Base-by-base conservation (phyloP, 805 yeast species). In the Pachysolen tannophilus region DNA sequence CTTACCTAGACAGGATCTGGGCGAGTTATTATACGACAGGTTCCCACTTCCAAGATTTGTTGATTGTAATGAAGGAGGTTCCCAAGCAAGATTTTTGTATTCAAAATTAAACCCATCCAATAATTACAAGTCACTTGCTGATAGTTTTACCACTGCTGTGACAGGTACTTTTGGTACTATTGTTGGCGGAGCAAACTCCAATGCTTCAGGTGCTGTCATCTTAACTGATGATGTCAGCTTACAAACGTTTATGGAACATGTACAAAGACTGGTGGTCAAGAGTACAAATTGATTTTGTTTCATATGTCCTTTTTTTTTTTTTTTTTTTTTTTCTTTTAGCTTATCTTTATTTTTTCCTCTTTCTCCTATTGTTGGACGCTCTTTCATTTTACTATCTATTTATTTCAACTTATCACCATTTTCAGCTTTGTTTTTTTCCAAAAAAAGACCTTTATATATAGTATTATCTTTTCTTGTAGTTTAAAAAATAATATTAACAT, bases 1-100 rank as follows among this genome's bases (percentile, higher is more conserved):
- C 40, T 88, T 80, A 44, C 96, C 98, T 30, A 79, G 85, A 52
- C 71, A 72, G 36, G 99, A 92, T 60, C 97, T 97, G 16, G 90
- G 95, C 6, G 86, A 82, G 48, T 68, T 94, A 44, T 75, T 92
- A 50, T 75, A 82, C 26, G 97, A 92, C 55, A 75, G 99, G 55
- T 90, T 86, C 77, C 99, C 99, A 49, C 69, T 92, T 53, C 99
- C 99, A 32, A 76, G 98, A 61, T 92, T 90, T 54, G 88, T 92
- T 48, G 95, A 90, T 50, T 86, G 96, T 40, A 97, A 90, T 56
- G 97, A 90, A 49, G 97, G 98, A 50, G 97, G 96, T 37, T 88
- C 97, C 11, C 99, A 92, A 63, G 97, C 97, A 3, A 79, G 99
- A 63, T 92, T 92, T 70, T 70, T 92, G 60, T 78, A 86, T 60